Evolutionary conservation across 2,329 filamentous ascomycete species (phyloP).

Genomic region (Blastomyces emzantsi): DNA sequence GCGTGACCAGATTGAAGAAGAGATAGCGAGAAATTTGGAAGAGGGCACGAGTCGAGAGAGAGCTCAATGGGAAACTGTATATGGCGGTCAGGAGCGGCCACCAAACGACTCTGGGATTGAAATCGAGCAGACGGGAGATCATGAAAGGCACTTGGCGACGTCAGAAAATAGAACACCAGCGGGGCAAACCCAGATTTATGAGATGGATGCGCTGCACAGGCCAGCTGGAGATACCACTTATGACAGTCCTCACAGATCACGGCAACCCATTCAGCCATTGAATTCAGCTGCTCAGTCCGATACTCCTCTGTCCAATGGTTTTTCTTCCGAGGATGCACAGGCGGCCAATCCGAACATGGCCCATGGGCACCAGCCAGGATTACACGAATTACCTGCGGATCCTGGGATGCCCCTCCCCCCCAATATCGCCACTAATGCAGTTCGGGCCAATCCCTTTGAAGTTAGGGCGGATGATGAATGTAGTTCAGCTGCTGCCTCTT

Average conservation of each 20-base stretch:
- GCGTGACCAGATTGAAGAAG: slow-evolving; percentile 57
- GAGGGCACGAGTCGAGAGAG: slow-evolving; percentile 38
- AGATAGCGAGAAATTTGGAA: slow-evolving; percentile 53
- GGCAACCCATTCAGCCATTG: background rate
- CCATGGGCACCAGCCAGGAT: background rate
- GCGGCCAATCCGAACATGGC: background rate
- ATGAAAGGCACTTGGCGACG: background rate
- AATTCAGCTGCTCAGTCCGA: background rate
- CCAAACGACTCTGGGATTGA: slow-evolving; percentile 27
- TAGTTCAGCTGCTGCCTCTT: slow-evolving; percentile 47
- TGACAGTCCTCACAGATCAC: background rate
- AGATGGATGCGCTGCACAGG: slow-evolving; percentile 3
- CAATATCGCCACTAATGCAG: background rate
- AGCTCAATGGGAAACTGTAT: slow-evolving; percentile 64
- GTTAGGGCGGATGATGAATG: background rate
- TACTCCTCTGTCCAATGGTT: background rate
- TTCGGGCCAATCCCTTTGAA: background rate
- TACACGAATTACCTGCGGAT: background rate
- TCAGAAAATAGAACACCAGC: background rate
- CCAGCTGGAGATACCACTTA: background rate
- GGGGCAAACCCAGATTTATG: background rate
- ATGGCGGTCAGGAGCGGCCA: slow-evolving; percentile 52
- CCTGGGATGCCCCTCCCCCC: background rate
- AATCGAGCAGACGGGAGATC: background rate
- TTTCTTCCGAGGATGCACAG: background rate